phyloP scores from a whole-genome alignment of 305 asterid species.

The Solanum hybrid region DNA sequence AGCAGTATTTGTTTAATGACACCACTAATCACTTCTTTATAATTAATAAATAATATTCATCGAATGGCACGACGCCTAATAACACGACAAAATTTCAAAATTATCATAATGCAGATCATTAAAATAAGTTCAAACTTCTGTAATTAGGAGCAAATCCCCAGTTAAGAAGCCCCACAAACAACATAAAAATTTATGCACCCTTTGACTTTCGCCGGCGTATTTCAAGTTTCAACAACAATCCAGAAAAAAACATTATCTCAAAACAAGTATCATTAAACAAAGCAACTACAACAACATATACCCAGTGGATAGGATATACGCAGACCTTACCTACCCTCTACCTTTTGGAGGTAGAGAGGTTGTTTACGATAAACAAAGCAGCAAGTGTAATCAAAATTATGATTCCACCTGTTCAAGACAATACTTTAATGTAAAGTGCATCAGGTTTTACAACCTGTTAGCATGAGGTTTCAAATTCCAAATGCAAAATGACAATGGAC shows the following conservation, averaged over 20 bases:
- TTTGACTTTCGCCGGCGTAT: slow-evolving; percentile 40
- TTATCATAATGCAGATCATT: slow-evolving; percentile 14
- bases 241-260: neutral
- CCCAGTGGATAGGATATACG: neutral
- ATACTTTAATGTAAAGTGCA: neutral
- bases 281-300: neutral
- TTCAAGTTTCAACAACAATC: slow-evolving; percentile 14
- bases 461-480: neutral
- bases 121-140: slow-evolving; percentile 19
- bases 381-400: neutral
- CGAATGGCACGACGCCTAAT: slow-evolving; percentile 1
- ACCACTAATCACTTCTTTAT: slow-evolving; percentile 1
- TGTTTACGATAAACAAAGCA: neutral
- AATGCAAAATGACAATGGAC: neutral
- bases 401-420: neutral
- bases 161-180: slow-evolving; percentile 14
- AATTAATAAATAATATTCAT: slow-evolving; percentile 18
- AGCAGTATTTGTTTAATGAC: slow-evolving; percentile 2
- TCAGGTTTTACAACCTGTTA: slow-evolving; percentile 13
- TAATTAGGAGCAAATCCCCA: slow-evolving; percentile 32
- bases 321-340: neutral
- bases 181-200: slow-evolving; percentile 13
- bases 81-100: slow-evolving; percentile 6
- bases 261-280: neutral
- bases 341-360: neutral